These are phyloP conservation scores for Syzygium aromaticum DNA, from an alignment of 345 rosid genomes.

Conservation along the genomic window DNA sequence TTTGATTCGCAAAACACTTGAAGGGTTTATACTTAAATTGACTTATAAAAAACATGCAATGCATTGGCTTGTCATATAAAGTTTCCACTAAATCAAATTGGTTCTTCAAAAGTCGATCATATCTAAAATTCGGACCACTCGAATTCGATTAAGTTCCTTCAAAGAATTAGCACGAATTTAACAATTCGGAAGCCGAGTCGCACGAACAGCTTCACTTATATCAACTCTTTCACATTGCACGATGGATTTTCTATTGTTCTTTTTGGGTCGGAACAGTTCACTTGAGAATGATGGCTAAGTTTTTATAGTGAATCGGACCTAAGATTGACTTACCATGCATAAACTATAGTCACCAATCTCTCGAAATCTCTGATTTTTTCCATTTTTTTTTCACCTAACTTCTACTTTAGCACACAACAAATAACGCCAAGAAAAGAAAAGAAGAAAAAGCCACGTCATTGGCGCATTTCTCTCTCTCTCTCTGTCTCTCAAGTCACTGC, in stretches of 20 bases:
- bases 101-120: background rate
- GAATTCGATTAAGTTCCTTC: too few species aligned
- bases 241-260: background rate
- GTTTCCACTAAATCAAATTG: background rate
- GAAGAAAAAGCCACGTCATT: background rate
- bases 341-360: background rate
- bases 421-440: background rate
- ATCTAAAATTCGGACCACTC: background rate
- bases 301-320: background rate
- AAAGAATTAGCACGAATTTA: too few species aligned
- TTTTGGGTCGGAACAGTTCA: background rate
- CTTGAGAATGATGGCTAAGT: background rate
- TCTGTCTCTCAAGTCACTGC: background rate
- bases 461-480: background rate
- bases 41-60: background rate
- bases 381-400: background rate
- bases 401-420: background rate
- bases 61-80: too few species aligned
- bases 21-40: too few species aligned
- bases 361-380: background rate
- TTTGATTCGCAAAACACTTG: rapidly evolving
- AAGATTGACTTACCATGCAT: background rate
- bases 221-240: rapidly evolving
- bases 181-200: too few species aligned
- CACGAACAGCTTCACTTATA: rapidly evolving